Evolutionary conservation across 768 basidiomycete genomes (phyloP), one percentile per base, ranked within the genome.

Genomic region (Amanita jacksonii): DNA sequence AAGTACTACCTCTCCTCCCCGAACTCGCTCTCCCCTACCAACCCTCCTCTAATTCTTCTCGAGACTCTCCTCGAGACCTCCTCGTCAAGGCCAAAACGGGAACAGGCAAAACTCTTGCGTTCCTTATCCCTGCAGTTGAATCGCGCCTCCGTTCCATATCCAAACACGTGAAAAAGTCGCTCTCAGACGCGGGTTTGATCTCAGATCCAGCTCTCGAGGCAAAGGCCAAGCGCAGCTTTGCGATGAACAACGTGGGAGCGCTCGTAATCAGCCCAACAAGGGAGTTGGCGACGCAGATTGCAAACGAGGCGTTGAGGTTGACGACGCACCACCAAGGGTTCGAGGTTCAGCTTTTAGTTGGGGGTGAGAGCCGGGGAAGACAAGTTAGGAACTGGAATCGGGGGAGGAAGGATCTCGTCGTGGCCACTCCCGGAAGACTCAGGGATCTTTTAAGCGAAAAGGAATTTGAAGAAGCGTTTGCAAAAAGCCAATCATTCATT

Each of bases 181-280:
- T 64, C 13, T 44, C 53, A 41, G 68, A 77, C 38, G 60, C 73
- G 23, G 75, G 71, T 18, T 53, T 66, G 20, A 48, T 46, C 13
- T 48, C 49, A 1, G 70, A 68, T 45, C 50, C 45, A 15, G 43
- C 49, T 1, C 47, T 69, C 1, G 58, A 59, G 40, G 45, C 43
- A 27, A 54, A 53, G 19, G 69, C 69, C 9, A 57, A 52, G 45
- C 50, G 53, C 3, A 51, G 49, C 1, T 77, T 69, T 56, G 67
- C 75, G 0, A 62, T 63, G 7, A 54, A 64, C 5, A 63, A 72
- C 31, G 77, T 77, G 27, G 90, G 92, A 1, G 68, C 81, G 0
- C 71, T 97, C 16, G 71, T 97, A 52, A 79, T 97, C 59, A 87
- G 80, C 18, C 90, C 92, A 2, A 96, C 92, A 3, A 76, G 92